A percentile compares a stretch with the other conserved stretches of the same genome.
phyloP scores from a whole-genome alignment of 2,329 filamentous ascomycete genomes.

The Verticillium isaacii region DNA sequence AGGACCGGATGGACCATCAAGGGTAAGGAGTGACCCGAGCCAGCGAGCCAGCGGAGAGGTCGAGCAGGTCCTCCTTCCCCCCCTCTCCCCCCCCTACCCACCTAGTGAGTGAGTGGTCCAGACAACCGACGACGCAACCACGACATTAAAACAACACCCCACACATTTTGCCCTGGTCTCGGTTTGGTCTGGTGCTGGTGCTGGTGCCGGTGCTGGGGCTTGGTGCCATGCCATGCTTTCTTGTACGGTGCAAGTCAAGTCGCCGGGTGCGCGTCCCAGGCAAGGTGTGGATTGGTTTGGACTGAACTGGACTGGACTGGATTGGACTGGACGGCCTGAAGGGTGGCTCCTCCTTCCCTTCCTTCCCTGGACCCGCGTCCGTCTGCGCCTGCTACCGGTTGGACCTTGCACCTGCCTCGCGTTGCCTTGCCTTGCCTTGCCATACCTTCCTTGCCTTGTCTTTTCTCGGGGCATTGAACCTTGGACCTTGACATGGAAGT shows the following conservation, averaged over 20 bases:
- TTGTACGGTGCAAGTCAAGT: background rate
- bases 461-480: background rate
- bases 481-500: background rate
- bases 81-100: too few species aligned
- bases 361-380: background rate
- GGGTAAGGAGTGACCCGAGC: background rate
- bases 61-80: background rate
- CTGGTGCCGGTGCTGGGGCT: background rate
- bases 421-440: background rate
- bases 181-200: slow-evolving; percentile 9
- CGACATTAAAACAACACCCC: slow-evolving; percentile 10
- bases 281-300: background rate
- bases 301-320: background rate
- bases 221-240: background rate
- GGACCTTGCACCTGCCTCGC: background rate
- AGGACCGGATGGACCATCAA: background rate
- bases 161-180: background rate
- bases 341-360: background rate
- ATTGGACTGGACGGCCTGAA: background rate
- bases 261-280: background rate
- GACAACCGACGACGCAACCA: slow-evolving; percentile 14
- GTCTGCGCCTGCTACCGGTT: background rate
- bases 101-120: slow-evolving; percentile 2
- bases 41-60: background rate
- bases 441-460: background rate